These are phyloP conservation scores for Acer campestre DNA, from an alignment of 345 rosid species.

Conservation along the genomic window DNA sequence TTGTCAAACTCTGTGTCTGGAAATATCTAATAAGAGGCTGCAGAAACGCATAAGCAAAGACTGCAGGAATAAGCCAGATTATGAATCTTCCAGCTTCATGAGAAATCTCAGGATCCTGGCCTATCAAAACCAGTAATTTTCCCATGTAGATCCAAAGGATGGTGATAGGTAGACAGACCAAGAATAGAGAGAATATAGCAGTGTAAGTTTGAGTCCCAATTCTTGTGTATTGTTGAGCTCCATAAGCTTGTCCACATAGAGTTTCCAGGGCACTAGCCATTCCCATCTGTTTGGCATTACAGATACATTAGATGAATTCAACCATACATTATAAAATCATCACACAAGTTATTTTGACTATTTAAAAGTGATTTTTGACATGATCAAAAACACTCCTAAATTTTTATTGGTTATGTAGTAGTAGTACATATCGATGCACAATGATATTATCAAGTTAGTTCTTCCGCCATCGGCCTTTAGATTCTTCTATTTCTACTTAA, in stretches of 20 bases:
- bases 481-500: too few species aligned
- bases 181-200: constrained; percentile 43
- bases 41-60: constrained; percentile 54
- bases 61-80: constrained; percentile 59
- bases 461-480: too few species aligned
- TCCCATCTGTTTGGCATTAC: constrained; percentile 52
- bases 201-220: constrained; percentile 62
- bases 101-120: constrained; percentile 69
- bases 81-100: constrained; percentile 56
- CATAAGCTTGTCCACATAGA: constrained; percentile 80
- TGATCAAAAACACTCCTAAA: too few species aligned
- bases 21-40: constrained; percentile 63
- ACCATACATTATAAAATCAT: too few species aligned
- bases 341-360: too few species aligned
- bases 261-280: constrained; percentile 81
- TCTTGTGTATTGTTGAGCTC: constrained; percentile 58
- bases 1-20: constrained; percentile 59
- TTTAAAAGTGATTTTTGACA: too few species aligned
- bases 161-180: constrained; percentile 55
- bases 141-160: constrained; percentile 59
- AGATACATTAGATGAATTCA: background rate
- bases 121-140: constrained; percentile 43
- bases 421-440: too few species aligned
- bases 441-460: too few species aligned
- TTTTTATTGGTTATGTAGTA: too few species aligned